phyloP scores from a whole-genome alignment of 805 yeast species.

The Ogataea pilisensis region DNA sequence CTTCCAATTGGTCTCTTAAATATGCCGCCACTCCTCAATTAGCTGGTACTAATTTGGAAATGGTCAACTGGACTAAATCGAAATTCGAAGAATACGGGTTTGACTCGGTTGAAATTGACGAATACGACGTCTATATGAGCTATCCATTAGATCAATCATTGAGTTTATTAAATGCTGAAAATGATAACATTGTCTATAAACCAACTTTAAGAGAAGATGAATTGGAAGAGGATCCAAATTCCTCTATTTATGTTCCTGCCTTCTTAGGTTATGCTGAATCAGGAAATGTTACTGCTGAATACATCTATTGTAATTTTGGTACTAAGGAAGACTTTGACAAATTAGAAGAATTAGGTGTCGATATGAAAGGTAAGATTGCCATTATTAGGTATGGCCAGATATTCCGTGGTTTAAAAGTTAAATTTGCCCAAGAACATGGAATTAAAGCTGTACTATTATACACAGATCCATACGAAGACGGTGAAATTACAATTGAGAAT shows the following conservation, averaged over 20 bases:
- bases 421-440: slow-evolving; percentile 70
- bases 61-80: slow-evolving; percentile 55
- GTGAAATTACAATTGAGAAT: slow-evolving; percentile 44
- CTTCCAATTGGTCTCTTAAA: slow-evolving; percentile 49
- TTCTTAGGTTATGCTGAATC: slow-evolving; percentile 74
- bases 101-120: slow-evolving; percentile 42
- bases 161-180: slow-evolving; percentile 31
- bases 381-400: slow-evolving; percentile 62
- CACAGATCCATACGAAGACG: slow-evolving; percentile 68
- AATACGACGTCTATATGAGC: slow-evolving; percentile 59
- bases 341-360: slow-evolving; percentile 50
- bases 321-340: slow-evolving; percentile 52
- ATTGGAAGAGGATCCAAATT: slow-evolving; percentile 45
- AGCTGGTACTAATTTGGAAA: slow-evolving; percentile 48
- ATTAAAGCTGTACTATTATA: slow-evolving; percentile 64
- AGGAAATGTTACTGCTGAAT: slow-evolving; percentile 68
- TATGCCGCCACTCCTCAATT: slow-evolving; percentile 54
- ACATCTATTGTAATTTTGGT: slow-evolving; percentile 69
- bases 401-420: slow-evolving; percentile 71
- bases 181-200: slow-evolving; percentile 34
- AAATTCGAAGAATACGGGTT: slow-evolving; percentile 62
- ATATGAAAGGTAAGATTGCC: slow-evolving; percentile 55
- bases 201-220: slow-evolving; percentile 54
- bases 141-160: slow-evolving; percentile 57
- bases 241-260: slow-evolving; percentile 55